Percentiles rank a stretch among this genome's conserved stretches.
Conservation (phyloP, 192 early-diverging fungal genomes). For the Rhizophagus sp. region DNA sequence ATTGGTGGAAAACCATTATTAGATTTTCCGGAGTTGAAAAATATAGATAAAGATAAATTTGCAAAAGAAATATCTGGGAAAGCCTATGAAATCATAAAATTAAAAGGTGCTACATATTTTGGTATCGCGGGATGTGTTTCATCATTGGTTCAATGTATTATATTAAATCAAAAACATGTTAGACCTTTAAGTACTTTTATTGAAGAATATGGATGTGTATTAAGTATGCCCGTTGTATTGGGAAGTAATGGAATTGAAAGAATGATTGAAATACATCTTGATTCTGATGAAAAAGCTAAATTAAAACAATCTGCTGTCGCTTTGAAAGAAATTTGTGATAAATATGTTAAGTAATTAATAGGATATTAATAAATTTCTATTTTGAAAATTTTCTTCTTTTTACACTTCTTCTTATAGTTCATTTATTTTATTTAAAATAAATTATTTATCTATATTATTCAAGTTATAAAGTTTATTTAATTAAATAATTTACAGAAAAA, state of each 20-base stretch:
- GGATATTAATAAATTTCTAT: background rate
- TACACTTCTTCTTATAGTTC: too few relatives aligned
- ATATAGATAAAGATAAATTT: constrained; percentile 54
- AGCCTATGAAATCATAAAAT: constrained; percentile 82
- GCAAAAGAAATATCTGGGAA: constrained; percentile 66
- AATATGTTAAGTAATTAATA: constrained; percentile 35
- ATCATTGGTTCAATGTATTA: constrained; percentile 63
- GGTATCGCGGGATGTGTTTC: constrained; percentile 83
- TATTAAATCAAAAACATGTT: constrained; percentile 69
- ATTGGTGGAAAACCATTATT: constrained; percentile 72
- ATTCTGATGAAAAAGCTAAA: constrained; percentile 57
- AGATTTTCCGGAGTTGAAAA: constrained; percentile 61
- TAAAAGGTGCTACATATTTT: constrained; percentile 85
- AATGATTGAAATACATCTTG: constrained; percentile 68
- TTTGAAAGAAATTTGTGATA: constrained; percentile 56
- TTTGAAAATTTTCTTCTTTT: too few relatives aligned
- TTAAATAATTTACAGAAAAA: too few relatives aligned
- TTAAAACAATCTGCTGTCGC: constrained; percentile 53
- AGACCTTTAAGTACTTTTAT: constrained; percentile 72
- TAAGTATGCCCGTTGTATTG: constrained; percentile 79
- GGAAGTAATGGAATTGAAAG: constrained; percentile 71
- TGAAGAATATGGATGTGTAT: constrained; percentile 59
- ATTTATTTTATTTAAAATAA: too few relatives aligned
- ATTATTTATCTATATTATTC: too few relatives aligned
- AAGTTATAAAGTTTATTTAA: too few relatives aligned